These are phyloP conservation scores for Neurospora tetraspora DNA, from an alignment of 495 filamentous ascomycete species.

Conservation along the genomic window DNA sequence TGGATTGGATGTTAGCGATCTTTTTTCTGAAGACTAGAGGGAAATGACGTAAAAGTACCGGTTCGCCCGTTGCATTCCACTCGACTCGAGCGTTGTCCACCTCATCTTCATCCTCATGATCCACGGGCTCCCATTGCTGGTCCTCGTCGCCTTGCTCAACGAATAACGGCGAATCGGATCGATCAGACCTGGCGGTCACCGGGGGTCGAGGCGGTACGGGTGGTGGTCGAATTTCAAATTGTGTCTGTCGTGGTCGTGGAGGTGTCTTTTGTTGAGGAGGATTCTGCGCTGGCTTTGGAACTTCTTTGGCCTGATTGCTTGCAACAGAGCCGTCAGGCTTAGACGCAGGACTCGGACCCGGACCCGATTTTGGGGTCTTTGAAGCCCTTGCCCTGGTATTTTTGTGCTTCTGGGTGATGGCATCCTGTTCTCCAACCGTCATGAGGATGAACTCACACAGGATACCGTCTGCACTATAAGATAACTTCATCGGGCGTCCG, in stretches of 20 bases:
- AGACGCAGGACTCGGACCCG: constrained; percentile 24
- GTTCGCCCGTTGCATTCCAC: constrained; percentile 65
- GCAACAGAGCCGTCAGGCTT: constrained; percentile 26
- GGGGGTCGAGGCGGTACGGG: constrained; percentile 36
- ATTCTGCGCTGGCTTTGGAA: background rate
- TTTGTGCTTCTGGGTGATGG: constrained; percentile 30
- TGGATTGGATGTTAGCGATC: constrained; percentile 18
- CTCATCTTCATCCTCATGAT: constrained; percentile 62
- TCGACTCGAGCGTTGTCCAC: constrained; percentile 47
- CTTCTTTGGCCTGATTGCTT: constrained; percentile 2
- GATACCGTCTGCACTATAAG: constrained; percentile 64
- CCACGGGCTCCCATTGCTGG: constrained; percentile 74
- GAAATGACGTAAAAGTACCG: constrained; percentile 19
- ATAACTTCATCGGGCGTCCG: constrained; percentile 72
- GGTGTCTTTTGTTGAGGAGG: constrained; percentile 11
- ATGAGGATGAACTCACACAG: constrained; percentile 84
- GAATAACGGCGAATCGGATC: constrained; percentile 62
- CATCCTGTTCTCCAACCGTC: constrained; percentile 72
- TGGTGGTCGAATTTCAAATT: constrained; percentile 27
- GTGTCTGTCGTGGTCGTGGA: constrained; percentile 10
- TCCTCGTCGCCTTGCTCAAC: constrained; percentile 58
- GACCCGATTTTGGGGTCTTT: constrained; percentile 16
- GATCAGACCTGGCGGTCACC: constrained; percentile 54
- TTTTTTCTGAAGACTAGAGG: background rate
- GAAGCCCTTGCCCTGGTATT: constrained; percentile 21